Conservation (phyloP, 2,329 filamentous ascomycete genomes). For the Trichoderma citrinoviride region DNA sequence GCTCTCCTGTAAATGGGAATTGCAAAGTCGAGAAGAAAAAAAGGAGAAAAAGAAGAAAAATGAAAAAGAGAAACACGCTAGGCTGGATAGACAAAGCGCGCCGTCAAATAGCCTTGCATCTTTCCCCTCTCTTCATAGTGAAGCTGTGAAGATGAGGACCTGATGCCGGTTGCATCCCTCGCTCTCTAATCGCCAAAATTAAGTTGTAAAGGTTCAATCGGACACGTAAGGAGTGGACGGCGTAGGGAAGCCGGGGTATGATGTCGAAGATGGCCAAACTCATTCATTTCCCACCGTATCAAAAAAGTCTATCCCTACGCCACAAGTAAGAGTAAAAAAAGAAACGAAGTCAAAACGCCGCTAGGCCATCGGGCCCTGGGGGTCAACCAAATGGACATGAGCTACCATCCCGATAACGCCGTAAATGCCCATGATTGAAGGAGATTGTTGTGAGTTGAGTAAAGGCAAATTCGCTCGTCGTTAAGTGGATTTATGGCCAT, state of each 20-base stretch:
- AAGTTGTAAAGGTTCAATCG: conserved; percentile 29
- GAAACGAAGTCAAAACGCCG: conserved; percentile 38
- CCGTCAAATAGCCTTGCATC: neutral
- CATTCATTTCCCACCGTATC: conserved; percentile 22
- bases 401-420: conserved; percentile 44
- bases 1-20: conserved; percentile 17
- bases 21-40: conserved; percentile 6
- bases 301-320: conserved; percentile 39
- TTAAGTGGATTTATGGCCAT: conserved; percentile 31
- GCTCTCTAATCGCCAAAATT: conserved; percentile 31
- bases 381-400: conserved; percentile 38
- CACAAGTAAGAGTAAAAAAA: conserved; percentile 29
- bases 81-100: conserved; percentile 7
- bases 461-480: conserved; percentile 23
- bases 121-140: neutral
- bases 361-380: conserved; percentile 34
- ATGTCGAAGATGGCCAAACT: conserved; percentile 23
- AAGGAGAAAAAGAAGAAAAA: neutral
- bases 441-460: conserved; percentile 24
- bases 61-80: conserved; percentile 5
- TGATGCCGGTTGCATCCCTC: conserved; percentile 17
- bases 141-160: conserved; percentile 16
- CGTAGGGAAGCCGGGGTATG: conserved; percentile 31
- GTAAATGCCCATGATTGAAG: conserved; percentile 38
- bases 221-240: conserved; percentile 42